A percentile compares a stretch with the other conserved stretches of the same genome.
phyloP scores from a whole-genome alignment of 2,329 filamentous ascomycete species.

The Plenodomus tracheiphilus region DNA sequence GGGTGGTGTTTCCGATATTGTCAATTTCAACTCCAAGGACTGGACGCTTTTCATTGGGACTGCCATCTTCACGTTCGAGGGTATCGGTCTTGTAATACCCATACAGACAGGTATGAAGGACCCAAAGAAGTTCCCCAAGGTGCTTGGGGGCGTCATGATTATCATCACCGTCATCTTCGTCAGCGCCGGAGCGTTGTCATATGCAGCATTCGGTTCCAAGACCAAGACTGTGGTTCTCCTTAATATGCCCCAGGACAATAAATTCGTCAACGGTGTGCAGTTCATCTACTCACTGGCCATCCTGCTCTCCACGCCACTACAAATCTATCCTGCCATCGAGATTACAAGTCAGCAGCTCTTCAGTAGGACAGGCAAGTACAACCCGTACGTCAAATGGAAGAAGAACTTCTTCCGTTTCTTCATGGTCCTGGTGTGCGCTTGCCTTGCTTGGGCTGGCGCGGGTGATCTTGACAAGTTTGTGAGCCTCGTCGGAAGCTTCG shows the following conservation, averaged over 20 bases:
- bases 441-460: slow-evolving; percentile 89
- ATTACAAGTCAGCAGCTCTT: slow-evolving; percentile 96
- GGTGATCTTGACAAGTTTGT: slow-evolving; percentile 97
- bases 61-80: slow-evolving; percentile 98
- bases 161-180: slow-evolving; percentile 91
- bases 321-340: slow-evolving; percentile 96
- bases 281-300: slow-evolving; percentile 99
- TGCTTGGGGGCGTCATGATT: slow-evolving; percentile 89
- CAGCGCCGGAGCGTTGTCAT: slow-evolving; percentile 88
- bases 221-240: slow-evolving; percentile 96
- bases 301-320: slow-evolving; percentile 87
- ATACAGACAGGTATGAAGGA: slow-evolving; percentile 97
- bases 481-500: slow-evolving; percentile 92
- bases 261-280: slow-evolving; percentile 92
- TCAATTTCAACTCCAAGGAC: slow-evolving; percentile 83
- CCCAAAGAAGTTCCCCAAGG: slow-evolving; percentile 85
- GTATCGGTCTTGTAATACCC: slow-evolving; percentile 94
- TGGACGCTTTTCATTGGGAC: slow-evolving; percentile 99
- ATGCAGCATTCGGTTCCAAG: slow-evolving; percentile 91
- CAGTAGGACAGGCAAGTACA: slow-evolving; percentile 93
- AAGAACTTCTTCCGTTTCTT: slow-evolving; percentile 97
- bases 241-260: slow-evolving; percentile 94
- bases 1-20: slow-evolving; percentile 79
- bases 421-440: slow-evolving; percentile 81
- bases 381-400: slow-evolving; percentile 98